These are phyloP conservation scores for Mikania micrantha DNA, from an alignment of 129 eudicot species.

Conservation along the genomic window DNA sequence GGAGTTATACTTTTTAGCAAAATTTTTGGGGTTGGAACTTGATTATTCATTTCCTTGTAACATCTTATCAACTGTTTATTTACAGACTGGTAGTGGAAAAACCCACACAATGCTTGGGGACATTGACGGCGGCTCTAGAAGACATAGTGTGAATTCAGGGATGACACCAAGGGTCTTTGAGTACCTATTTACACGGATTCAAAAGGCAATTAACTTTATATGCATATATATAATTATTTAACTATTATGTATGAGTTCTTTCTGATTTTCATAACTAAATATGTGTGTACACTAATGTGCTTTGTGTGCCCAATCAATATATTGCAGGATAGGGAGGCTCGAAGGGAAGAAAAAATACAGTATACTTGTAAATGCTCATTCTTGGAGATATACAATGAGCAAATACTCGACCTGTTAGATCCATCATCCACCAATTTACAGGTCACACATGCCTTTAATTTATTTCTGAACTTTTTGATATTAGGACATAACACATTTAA, in stretches of 20 bases:
- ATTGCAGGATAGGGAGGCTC: constrained; percentile 80
- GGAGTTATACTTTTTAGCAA: not conserved
- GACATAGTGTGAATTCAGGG: constrained; percentile 96
- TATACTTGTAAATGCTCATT: constrained; percentile 94
- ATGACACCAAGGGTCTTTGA: constrained; percentile 99
- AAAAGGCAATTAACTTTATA: constrained; percentile 49
- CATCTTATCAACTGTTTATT: not conserved
- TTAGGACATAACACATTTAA: not conserved
- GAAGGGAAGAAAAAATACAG: constrained; percentile 83
- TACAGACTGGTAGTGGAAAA: constrained; percentile 98
- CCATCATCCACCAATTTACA: constrained; percentile 89
- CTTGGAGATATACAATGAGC: constrained; percentile 94
- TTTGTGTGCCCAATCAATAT: constrained; percentile 5
- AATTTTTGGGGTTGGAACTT: not conserved
- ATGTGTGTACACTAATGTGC: not conserved
- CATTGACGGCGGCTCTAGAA: constrained; percentile 86
- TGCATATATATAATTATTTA: not conserved
- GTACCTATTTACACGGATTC: constrained; percentile 87
- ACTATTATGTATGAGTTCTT: not conserved
- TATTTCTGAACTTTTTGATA: not conserved
- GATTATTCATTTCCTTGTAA: not conserved
- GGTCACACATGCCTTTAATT: constrained; percentile 27
- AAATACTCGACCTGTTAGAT: constrained; percentile 86
- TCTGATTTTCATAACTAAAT: not conserved
- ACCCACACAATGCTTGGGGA: constrained; percentile 99